A percentile compares a stretch with the other conserved stretches of the same genome.
phyloP scores from a whole-genome alignment of 2,329 filamentous ascomycete genomes.

The Penicillium fuscoglaucum region DNA sequence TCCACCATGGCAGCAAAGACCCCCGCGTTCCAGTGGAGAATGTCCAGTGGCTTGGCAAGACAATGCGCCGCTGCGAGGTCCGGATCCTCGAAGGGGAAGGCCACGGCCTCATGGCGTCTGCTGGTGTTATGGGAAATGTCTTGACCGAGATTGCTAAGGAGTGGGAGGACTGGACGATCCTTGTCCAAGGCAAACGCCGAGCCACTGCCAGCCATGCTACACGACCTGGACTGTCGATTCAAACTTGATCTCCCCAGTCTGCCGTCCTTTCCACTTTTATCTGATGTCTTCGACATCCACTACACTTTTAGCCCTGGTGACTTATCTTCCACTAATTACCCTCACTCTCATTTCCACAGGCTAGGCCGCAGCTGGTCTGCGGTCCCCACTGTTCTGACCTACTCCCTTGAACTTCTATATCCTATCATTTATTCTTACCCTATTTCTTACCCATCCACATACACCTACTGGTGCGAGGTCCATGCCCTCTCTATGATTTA shows the following conservation, averaged over 20 bases:
- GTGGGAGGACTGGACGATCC: constrained; percentile 83
- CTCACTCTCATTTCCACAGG: constrained; percentile 4
- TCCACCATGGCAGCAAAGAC: constrained; percentile 90
- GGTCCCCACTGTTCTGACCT: background rate
- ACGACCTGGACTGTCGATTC: constrained; percentile 22
- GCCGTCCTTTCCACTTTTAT: background rate
- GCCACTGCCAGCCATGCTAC: constrained; percentile 29
- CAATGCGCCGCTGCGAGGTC: constrained; percentile 91
- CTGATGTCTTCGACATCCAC: background rate
- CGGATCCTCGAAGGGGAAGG: constrained; percentile 86
- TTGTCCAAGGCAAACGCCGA: constrained; percentile 48
- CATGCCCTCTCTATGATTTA: constrained; percentile 23
- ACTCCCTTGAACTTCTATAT: constrained; percentile 1
- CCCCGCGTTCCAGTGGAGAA: constrained; percentile 93
- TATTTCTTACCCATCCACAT: constrained; percentile 5
- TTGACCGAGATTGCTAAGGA: constrained; percentile 91
- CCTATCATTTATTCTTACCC: constrained; percentile 2
- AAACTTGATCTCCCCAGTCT: constrained; percentile 11
- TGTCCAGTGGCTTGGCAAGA: constrained; percentile 88
- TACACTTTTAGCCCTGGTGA: constrained; percentile 8
- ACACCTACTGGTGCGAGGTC: constrained; percentile 25
- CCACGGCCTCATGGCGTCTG: constrained; percentile 94
- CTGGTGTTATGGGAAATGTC: constrained; percentile 89
- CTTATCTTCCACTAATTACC: constrained; percentile 5
- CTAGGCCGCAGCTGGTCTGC: constrained; percentile 6